Evolutionary conservation across 768 basidiomycete species (phyloP), one percentile per base, ranked within the genome.

Genomic region (Kwoniella europaea): DNA sequence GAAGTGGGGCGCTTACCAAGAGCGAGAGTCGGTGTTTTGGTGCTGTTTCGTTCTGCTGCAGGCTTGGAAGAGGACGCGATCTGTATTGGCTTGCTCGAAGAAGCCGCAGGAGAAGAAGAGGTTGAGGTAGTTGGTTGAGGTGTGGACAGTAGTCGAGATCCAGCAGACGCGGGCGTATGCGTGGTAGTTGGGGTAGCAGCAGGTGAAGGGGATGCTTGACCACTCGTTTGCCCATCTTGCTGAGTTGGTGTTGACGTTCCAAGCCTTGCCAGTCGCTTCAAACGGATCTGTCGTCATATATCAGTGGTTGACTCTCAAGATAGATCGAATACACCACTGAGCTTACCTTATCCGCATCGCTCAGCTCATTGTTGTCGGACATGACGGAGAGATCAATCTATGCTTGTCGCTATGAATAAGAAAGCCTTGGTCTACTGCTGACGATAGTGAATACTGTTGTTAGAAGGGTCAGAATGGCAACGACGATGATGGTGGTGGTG

Each of bases 241-340:
- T 75, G 50, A 24, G 73, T 24, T 6, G 75, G 46, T 50, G 73
- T 52, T 18, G 75, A 67, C 29, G 84, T 76, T 50, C 79, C 85
- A 78, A 98, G 87, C 82, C 92, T 93, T 42, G 92, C 94, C 63
- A 98, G 87, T 67, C 95, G 89, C 84, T 96, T 96, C 82, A 93
- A 85, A 74, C 94, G 92, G 80, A 97, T 96, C 94, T 96, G 63
- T n/a, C 4, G 54, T 56, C 27, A n/a, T 3, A n/a, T 18, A 58
- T 44, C n/a, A 50, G 10, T 55, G 41, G 20, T 42, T 24, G 50
- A 15, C 20, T 54, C 41, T 12, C 52, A 22, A 16, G 50, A 41
- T 13, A 58, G n/a, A 44, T 35, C 15, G n/a, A 22, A 59, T 71
- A 58, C 60, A 77, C 79, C 74, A 44, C 20, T 13, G 15, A 22